Percentiles rank a stretch among this genome's conserved stretches.
These are phyloP conservation scores for Diaporthe destruens DNA, from an alignment of 2,329 filamentous ascomycete species.

Conservation along the genomic window DNA sequence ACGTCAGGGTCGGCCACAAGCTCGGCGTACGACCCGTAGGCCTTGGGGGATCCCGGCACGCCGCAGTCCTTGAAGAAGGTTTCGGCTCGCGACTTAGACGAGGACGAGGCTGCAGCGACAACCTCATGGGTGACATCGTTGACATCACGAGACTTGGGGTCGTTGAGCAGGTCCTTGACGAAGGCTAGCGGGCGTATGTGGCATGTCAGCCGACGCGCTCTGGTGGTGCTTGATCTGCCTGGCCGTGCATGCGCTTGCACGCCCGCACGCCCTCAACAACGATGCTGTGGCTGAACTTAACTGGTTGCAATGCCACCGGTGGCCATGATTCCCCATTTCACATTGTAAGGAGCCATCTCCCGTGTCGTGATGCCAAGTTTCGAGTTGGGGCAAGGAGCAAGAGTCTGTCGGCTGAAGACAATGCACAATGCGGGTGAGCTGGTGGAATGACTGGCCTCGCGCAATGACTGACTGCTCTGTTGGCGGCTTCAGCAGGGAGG, in stretches of 20 bases:
- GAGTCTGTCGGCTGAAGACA: neutral
- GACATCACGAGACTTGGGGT: conserved; percentile 77
- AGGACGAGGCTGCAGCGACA: conserved; percentile 84
- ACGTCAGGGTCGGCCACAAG: conserved; percentile 83
- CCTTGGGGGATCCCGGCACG: conserved; percentile 74
- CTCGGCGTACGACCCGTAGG: conserved; percentile 86
- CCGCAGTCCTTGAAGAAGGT: conserved; percentile 79
- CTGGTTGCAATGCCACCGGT: conserved; percentile 67
- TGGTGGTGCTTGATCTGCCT: neutral
- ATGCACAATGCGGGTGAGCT: neutral
- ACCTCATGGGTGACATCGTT: conserved; percentile 82
- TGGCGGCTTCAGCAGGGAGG: neutral
- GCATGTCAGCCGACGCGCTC: conserved; percentile 27
- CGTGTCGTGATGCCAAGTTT: neutral
- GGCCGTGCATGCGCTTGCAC: neutral
- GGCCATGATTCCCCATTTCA: conserved; percentile 73
- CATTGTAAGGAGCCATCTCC: conserved; percentile 60
- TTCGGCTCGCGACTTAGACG: conserved; percentile 75
- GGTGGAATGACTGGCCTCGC: neutral
- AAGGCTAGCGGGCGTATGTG: conserved; percentile 64
- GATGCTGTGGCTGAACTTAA: conserved; percentile 24
- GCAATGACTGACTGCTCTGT: conserved; percentile 9
- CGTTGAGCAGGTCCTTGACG: conserved; percentile 81
- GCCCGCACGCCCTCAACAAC: neutral
- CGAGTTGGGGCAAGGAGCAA: neutral